Percentiles rank a stretch among this genome's conserved stretches.
phyloP scores from a whole-genome alignment of 1,284 basidiomycete species.

The Meira nashicola region DNA sequence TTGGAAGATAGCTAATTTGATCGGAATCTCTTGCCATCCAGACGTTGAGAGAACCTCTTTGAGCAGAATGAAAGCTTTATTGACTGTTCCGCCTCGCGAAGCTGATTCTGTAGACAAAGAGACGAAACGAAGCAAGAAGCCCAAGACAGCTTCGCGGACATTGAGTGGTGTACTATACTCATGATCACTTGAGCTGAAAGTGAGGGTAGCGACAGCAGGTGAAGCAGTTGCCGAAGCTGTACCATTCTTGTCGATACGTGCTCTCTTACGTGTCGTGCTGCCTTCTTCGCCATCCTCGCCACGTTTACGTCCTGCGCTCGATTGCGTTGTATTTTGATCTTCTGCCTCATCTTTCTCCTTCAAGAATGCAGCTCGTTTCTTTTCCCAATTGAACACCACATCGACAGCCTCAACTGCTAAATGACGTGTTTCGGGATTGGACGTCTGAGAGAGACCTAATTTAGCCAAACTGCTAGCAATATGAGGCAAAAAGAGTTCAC shows the following conservation, averaged over 20 bases:
- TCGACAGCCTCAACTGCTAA: conserved; percentile 55
- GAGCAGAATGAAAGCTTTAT: conserved; percentile 74
- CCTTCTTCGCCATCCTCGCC: background rate
- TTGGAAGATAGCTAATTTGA: conserved; percentile 64
- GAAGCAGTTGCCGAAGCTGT: conserved; percentile 50
- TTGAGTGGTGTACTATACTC: conserved; percentile 41
- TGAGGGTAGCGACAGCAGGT: background rate
- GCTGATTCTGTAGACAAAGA: conserved; percentile 69
- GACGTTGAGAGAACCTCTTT: conserved; percentile 73
- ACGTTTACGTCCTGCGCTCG: conserved; percentile 31
- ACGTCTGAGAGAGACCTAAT: conserved; percentile 70
- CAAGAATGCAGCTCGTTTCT: conserved; percentile 45
- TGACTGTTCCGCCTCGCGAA: conserved; percentile 62
- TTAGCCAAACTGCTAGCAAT: conserved; percentile 86
- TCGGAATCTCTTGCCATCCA: conserved; percentile 88
- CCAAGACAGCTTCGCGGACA: conserved; percentile 64
- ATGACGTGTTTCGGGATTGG: conserved; percentile 71
- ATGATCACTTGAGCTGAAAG: conserved; percentile 20
- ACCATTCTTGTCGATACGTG: conserved; percentile 56
- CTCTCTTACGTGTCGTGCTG: conserved; percentile 49
- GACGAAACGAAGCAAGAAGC: conserved; percentile 82
- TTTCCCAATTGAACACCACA: conserved; percentile 55
- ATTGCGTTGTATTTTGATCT: background rate
- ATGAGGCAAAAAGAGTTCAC: conserved; percentile 90
- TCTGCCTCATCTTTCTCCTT: conserved; percentile 14